Evolutionary conservation across 163 green algal species (phyloP).

Genomic region (Chlorella variabilis): DNA sequence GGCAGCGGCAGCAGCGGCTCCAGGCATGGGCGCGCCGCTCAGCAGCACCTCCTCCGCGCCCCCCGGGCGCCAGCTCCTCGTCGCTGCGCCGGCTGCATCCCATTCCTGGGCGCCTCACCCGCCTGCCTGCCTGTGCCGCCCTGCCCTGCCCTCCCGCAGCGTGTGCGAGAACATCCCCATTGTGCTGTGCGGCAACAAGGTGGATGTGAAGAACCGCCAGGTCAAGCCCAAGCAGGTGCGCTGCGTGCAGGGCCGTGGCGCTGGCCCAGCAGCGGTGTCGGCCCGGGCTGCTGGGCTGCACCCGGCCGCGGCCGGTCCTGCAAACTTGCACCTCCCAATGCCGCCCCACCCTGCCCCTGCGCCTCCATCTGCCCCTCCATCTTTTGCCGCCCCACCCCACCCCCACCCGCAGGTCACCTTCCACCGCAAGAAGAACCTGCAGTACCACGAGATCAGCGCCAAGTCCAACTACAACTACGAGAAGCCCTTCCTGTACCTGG

Average conservation of each 20-base stretch:
- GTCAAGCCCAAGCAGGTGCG: constrained; percentile 97
- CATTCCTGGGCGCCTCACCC: too few species aligned
- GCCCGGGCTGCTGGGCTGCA: background rate
- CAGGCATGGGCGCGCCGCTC: too few species aligned
- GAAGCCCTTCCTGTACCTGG: constrained; percentile 99
- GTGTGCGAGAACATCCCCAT: constrained; percentile 99
- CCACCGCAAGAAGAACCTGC: constrained; percentile 99
- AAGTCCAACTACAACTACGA: constrained; percentile 99
- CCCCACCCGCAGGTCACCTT: constrained; percentile 69
- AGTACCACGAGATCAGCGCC: constrained; percentile 99
- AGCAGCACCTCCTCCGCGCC: too few species aligned
- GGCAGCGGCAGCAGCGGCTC: too few species aligned
- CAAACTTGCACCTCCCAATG: too few species aligned
- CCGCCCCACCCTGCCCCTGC: background rate
- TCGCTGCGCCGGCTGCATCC: too few species aligned
- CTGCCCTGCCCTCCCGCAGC: constrained; percentile 69
- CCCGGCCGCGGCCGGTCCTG: too few species aligned
- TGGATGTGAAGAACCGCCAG: constrained; percentile 99
- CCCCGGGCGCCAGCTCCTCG: too few species aligned
- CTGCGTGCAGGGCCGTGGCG: background rate
- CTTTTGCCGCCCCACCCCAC: background rate
- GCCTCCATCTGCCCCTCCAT: background rate
- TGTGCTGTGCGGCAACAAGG: constrained; percentile 99
- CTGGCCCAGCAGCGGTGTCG: background rate
- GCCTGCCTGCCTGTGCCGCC: too few species aligned